These are phyloP conservation scores for Aegilops sharonensis DNA, from an alignment of 176 grass and related monocot species.

Conservation along the genomic window DNA sequence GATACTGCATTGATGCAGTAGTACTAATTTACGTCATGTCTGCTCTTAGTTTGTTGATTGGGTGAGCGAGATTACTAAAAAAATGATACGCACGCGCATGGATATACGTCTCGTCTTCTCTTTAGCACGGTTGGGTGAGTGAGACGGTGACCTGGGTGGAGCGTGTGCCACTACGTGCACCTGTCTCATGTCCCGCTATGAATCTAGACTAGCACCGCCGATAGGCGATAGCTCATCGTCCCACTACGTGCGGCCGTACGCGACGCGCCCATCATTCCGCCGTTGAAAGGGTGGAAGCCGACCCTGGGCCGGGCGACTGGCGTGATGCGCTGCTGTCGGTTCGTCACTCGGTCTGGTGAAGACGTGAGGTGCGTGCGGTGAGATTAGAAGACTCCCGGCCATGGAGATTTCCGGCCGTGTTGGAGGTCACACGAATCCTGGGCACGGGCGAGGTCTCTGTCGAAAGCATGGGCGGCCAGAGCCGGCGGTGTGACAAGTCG, in stretches of 20 bases:
- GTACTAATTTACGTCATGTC: not conserved
- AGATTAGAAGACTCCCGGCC: not conserved
- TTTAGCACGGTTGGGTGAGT: not conserved
- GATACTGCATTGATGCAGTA: not conserved
- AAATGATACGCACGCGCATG: not conserved
- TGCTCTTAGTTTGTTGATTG: not conserved
- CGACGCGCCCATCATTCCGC: slow-evolving; percentile 23
- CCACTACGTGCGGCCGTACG: slow-evolving; percentile 6
- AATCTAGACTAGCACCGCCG: not conserved
- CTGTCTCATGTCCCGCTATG: not conserved
- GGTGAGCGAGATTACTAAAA: not conserved
- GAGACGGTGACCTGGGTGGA: slow-evolving; percentile 4
- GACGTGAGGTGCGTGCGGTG: not conserved
- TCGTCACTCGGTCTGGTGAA: not conserved
- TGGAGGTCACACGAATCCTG: not conserved
- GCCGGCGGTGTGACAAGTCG: not conserved
- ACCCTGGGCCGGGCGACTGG: not conserved
- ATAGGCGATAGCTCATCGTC: not conserved
- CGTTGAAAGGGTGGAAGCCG: slow-evolving; percentile 8
- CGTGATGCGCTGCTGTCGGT: not conserved
- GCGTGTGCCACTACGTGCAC: not conserved
- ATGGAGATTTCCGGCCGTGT: not conserved
- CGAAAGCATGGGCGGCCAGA: not conserved
- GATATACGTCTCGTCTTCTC: not conserved
- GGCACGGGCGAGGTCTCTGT: not conserved